Conservation (phyloP, 108 stramenopile species). For the Nitzschia sp. region DNA sequence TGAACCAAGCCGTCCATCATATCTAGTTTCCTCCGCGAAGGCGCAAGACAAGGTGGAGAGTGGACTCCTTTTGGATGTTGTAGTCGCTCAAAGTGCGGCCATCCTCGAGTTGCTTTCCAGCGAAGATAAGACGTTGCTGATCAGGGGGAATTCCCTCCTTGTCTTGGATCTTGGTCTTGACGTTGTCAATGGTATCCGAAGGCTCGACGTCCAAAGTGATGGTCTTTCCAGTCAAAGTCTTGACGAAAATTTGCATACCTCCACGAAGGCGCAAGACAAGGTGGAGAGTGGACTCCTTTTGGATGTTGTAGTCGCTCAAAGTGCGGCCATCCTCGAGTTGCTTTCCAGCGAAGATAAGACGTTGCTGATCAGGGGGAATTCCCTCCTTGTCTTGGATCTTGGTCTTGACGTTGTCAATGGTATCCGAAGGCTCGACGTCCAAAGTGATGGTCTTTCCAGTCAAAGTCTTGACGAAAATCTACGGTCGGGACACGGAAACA, state of each 20-base stretch:
- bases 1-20: not conserved
- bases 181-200: constrained; percentile 97
- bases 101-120: constrained; percentile 99
- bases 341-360: constrained; percentile 98
- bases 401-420: constrained; percentile 98
- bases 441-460: constrained; percentile 99
- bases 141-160: constrained; percentile 99
- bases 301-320: constrained; percentile 99
- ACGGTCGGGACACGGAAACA: not conserved
- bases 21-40: constrained; percentile 1
- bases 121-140: constrained; percentile 98
- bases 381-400: constrained; percentile 99
- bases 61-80: constrained; percentile 99
- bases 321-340: constrained; percentile 99
- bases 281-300: constrained; percentile 96
- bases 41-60: constrained; percentile 70
- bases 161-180: constrained; percentile 99
- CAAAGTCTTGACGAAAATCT: constrained; percentile 96
- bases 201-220: constrained; percentile 99
- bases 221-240: constrained; percentile 99
- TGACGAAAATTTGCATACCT: constrained; percentile 95
- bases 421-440: constrained; percentile 97
- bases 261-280: constrained; percentile 94
- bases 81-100: constrained; percentile 97
- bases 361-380: constrained; percentile 98